Evolutionary conservation across 208 protist species (phyloP), one percentile per base, ranked within the genome.

Genomic region (Balamuthia mandrillaris): DNA sequence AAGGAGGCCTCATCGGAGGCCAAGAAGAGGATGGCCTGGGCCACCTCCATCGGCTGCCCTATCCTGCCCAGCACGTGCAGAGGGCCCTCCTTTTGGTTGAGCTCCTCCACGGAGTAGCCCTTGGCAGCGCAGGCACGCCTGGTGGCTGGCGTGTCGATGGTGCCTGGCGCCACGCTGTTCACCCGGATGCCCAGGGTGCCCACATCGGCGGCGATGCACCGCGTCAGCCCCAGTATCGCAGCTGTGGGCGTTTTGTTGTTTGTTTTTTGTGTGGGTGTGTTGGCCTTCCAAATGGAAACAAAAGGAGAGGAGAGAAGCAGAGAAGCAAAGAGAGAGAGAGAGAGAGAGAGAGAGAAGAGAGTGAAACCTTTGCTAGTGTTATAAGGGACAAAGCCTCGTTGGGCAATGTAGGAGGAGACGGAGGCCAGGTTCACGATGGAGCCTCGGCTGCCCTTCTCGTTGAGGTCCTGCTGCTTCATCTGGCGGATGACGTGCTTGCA

Each of bases 1-100:
- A 77, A 77, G 47, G 21, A 51, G 66, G 35, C 47, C n/a, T 77
- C 66, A 0, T 77, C 66, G 10, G 66, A 77, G n/a, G 66, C 66
- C 10, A 77, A 39, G 47, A 77, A 77, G 29, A 77, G 66, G 21
- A 77, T 39, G 47, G 29, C 29, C n/a, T 52, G 12, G 5, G 66
- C 66, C 47, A 77, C 66, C 9, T 77, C 66, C 29, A 51, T 33
- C 16, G 66, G 39, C 10, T 29, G 39, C 35, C 66, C 66, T 33
- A 77, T 58, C 29, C 66, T 29, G 35, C 47, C 47, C 27, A 77
- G 29, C 35, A 77, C 39, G 47, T 77, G 66, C 41, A 51, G 44
- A 24, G 39, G 31, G 47, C 29, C n/a, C 14, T 24, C 47, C 47
- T 49, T 24, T 16, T 77, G 29, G 29, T 39, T 33, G 16, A 77